Conservation (phyloP, 2,329 filamentous ascomycete species). For the Hymenoscyphus albidus region DNA sequence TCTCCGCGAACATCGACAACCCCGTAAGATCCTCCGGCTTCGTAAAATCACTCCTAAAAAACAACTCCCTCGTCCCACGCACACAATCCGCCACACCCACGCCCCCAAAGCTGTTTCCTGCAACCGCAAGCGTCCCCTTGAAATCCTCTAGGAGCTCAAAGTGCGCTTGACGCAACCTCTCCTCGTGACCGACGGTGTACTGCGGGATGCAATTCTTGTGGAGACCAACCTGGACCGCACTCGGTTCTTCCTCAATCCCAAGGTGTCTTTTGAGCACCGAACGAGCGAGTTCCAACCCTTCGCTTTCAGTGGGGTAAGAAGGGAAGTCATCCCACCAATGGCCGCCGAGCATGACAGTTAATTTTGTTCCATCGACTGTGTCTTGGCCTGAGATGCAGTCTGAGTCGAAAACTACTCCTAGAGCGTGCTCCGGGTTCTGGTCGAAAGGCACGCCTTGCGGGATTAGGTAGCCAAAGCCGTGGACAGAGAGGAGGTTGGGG, state of each 20-base stretch:
- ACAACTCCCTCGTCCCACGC: conserved; percentile 52
- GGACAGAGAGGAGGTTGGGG: conserved; percentile 55
- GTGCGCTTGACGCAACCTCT: conserved; percentile 30
- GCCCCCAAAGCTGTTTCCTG: conserved; percentile 47
- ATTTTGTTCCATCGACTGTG: conserved; percentile 64
- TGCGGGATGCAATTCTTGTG: conserved; percentile 81
- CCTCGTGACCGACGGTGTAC: conserved; percentile 71
- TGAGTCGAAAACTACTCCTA: conserved; percentile 91
- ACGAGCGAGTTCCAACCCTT: conserved; percentile 67
- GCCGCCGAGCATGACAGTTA: conserved; percentile 93
- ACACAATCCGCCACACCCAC: conserved; percentile 52
- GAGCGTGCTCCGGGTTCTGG: conserved; percentile 75
- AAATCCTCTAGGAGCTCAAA: conserved; percentile 31
- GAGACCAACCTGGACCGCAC: conserved; percentile 57
- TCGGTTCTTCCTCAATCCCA: conserved; percentile 58
- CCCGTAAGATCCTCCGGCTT: conserved; percentile 35
- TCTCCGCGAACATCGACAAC: conserved; percentile 32
- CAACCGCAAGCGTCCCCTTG: conserved; percentile 36
- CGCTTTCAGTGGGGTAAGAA: conserved; percentile 57
- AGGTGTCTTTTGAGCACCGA: conserved; percentile 70
- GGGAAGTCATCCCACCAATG: conserved; percentile 76
- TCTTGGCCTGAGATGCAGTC: conserved; percentile 47
- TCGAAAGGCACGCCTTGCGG: conserved; percentile 66
- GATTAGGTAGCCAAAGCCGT: conserved; percentile 90
- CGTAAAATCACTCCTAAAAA: conserved; percentile 37